Base-by-base conservation (phyloP, 768 basidiomycete species). In the Boletus eberwhitei region DNA sequence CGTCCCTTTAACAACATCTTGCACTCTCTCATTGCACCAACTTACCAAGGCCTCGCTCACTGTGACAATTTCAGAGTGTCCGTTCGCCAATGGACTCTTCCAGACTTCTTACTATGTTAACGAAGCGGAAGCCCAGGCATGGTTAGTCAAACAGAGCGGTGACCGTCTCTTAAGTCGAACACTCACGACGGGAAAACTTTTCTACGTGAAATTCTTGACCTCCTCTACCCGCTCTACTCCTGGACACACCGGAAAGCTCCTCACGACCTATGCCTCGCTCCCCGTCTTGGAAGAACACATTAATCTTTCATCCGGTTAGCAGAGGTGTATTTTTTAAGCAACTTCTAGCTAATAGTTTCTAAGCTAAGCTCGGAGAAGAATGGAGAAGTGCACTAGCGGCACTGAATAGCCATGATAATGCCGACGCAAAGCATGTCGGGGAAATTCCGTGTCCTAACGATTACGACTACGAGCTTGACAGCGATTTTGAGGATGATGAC, bases 401-500 rank as follows among this genome's bases (percentile, higher is more conserved):
- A 22, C 44, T 40, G n/a, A 21, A 41, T 24, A 14, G 7, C 22
- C 14, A 5, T n/a, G 43, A 42, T 22, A 14, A 42, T 31, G 13
- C 29, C 5, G 14, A n/a, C 4, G 34, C 21, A 16, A 48, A 44
- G 32, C 19, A 32, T 24, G 21, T 21, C 16, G 19, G 6, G 34
- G 59, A 57, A 22, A 53, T 65, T 32, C 24, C 8, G 13, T 56
- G 50, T 31, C 54, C 57, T 6, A 22, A 42, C 0, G 55, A 41
- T 31, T 55, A 64, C 29, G 57, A 68, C 8, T 59, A 66, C 32
- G 58, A 59, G 5, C 55, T 52, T 38, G 69, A 68, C 38, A 69
- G 69, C 14, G 64, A 71, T 47, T 59, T 48, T 6, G 64, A 66
- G 22, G 62, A 70, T 22, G 66, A 66, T 16, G 59, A 58, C 4